Percentiles rank a stretch among this genome's conserved stretches.
Conservation (phyloP, 805 yeast genomes). For the Groenewaldozyma salmanticensis region DNA sequence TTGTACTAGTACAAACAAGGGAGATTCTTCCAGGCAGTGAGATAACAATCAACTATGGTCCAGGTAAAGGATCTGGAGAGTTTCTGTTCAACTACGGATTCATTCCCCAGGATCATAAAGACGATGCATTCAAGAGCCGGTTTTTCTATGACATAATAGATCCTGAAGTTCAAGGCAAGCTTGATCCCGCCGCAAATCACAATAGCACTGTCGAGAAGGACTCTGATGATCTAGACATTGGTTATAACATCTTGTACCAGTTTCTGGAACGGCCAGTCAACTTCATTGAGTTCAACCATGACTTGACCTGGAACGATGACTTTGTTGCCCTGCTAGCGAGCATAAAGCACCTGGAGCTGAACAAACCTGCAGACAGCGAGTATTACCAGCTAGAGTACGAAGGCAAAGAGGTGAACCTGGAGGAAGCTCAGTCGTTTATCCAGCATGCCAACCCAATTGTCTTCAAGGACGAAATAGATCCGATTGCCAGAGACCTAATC, state of each 20-base stretch:
- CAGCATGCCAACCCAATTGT: conserved; percentile 1
- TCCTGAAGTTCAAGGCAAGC: conserved; percentile 11
- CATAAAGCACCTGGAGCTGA: conserved; percentile 16
- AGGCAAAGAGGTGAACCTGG: conserved; percentile 16
- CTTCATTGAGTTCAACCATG: conserved; percentile 7
- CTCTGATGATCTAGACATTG: conserved; percentile 9
- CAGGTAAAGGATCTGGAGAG: conserved; percentile 27
- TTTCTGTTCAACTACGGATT: conserved; percentile 33
- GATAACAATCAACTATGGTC: conserved; percentile 29
- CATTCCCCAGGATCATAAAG: conserved; percentile 19
- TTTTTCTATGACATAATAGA: conserved; percentile 16
- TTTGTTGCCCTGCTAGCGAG: conserved; percentile 19
- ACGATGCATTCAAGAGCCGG: conserved; percentile 7
- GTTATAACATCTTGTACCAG: conserved; percentile 18
- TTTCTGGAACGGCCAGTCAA: conserved; percentile 16
- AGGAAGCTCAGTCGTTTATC: conserved; percentile 8
- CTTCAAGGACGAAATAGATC: conserved; percentile 3
- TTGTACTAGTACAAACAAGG: conserved; percentile 7
- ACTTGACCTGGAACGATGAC: conserved; percentile 17
- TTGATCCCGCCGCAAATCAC: conserved; percentile 14
- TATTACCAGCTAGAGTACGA: conserved; percentile 15
- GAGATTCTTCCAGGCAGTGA: conserved; percentile 18
- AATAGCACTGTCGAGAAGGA: conserved; percentile 8
- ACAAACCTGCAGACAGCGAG: conserved; percentile 8
- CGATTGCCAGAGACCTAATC: conserved; percentile 2